Conservation (phyloP, 2,329 filamentous ascomycete species). For the Aplosporella prunicola region DNA sequence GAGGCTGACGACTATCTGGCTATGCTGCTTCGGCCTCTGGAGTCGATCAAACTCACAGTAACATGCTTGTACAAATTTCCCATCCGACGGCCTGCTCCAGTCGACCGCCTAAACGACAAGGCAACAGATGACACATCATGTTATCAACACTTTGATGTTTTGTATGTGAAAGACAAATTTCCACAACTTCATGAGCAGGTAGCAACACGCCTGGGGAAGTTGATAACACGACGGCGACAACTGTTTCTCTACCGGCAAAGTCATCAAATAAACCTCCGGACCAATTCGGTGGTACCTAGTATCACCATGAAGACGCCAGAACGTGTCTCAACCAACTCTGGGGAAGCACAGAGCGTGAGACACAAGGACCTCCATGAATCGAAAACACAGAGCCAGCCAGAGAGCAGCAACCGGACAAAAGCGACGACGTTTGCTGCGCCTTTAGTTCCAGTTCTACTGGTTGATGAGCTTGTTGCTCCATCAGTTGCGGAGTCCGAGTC, state of each 20-base stretch:
- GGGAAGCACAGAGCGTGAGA: too few relatives aligned
- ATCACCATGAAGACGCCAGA: neutral
- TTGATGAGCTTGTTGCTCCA: neutral
- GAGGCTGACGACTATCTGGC: too few relatives aligned
- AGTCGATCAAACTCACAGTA: neutral
- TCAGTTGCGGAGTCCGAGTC: neutral
- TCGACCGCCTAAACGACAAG: constrained; percentile 9
- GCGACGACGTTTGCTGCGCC: neutral
- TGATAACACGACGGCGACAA: constrained; percentile 13
- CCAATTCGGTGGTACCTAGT: neutral
- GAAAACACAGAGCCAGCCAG: neutral
- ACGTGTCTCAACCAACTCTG: too few relatives aligned
- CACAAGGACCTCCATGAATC: too few relatives aligned
- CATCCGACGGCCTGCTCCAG: neutral
- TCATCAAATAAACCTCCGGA: constrained; percentile 8
- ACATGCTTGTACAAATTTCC: neutral
- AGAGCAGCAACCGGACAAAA: constrained; percentile 1
- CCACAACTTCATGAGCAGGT: neutral
- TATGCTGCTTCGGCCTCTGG: too few relatives aligned
- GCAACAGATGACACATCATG: neutral
- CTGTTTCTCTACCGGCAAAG: constrained; percentile 10
- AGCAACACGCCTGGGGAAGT: constrained; percentile 9
- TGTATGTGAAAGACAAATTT: constrained; percentile 13
- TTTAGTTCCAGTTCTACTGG: neutral
- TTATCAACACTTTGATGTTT: constrained; percentile 12